Evolutionary conservation across 371 early-diverging fungal species (phyloP), one percentile per base, ranked within the genome.

Genomic region (Parasitella parasitica): DNA sequence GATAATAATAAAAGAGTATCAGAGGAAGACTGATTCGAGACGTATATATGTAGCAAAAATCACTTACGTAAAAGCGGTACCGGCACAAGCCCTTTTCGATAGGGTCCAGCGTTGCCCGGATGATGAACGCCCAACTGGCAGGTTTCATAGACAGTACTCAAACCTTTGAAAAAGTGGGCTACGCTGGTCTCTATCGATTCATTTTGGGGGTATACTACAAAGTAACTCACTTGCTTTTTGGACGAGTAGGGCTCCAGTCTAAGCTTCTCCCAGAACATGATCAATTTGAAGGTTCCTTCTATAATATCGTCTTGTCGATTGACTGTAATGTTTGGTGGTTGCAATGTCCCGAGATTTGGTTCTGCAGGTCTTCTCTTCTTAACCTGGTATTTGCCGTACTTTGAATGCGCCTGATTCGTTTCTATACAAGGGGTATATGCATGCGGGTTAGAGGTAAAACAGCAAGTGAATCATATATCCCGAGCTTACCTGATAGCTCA

Each of bases 361-460:
- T 86, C 86, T 0, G 80, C 80, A 0, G 85, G 83, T 32, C 83
- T 73, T 34, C 81, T 76, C 59, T 85, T 85, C 41, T 84, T 84
- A 13, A 86, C 84, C 67, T 83, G 84, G 54, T 82, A 86, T 64
- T 86, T 86, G 7, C 86, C 85, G 54, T 86, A 86, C 59, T 86
- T 86, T 18, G 81, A 76, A 15, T 84, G 84, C 28, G 79, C 77
- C 72, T 79, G 85, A 49, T 79, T 84, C 0, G 76, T 72, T 61
- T 86, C 86, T 65, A n/a, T n/a, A n/a, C n/a, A 54, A 57, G 16
- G 4, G 27, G 13, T 46, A 26, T 16, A 46, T 32, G 32, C 4
- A 53, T 12, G 13, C 16, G 18, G n/a, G n/a, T 16, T 22, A 9
- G 26, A 9, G 26, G 12, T 12, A 30, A 7, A 18, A 32, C 7